Percentiles rank a stretch among this genome's conserved stretches.
These are phyloP conservation scores for Calonectria naviculata DNA, from an alignment of 2,329 filamentous ascomycete genomes.

Conservation along the genomic window DNA sequence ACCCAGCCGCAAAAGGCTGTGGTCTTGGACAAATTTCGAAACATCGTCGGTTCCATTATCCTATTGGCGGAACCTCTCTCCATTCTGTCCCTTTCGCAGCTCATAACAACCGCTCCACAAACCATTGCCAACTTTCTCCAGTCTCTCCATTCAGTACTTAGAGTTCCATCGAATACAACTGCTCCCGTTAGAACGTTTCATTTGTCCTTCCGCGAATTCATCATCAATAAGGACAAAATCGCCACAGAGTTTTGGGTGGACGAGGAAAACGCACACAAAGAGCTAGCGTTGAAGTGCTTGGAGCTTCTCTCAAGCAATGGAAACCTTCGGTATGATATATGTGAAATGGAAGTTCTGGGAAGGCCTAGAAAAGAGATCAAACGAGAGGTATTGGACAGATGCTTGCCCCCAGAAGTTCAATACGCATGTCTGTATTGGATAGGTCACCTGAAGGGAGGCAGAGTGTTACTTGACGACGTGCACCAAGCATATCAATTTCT, in stretches of 20 bases:
- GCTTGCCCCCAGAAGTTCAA: constrained; percentile 27
- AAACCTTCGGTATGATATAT: constrained; percentile 42
- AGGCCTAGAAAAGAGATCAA: background rate
- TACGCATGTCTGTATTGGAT: constrained; percentile 50
- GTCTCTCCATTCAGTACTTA: constrained; percentile 48
- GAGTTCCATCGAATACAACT: constrained; percentile 36
- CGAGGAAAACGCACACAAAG: background rate
- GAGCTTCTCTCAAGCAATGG: constrained; percentile 14
- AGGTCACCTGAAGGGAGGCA: constrained; percentile 43
- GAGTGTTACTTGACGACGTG: constrained; percentile 38
- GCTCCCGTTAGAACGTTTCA: constrained; percentile 46
- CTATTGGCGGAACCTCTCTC: constrained; percentile 46
- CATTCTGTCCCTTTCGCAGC: constrained; percentile 32
- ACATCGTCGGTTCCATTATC: constrained; percentile 46
- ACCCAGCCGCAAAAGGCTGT: background rate
- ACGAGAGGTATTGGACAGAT: constrained; percentile 30
- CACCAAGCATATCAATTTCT: constrained; percentile 27
- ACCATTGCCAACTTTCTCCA: constrained; percentile 36
- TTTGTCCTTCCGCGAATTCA: constrained; percentile 50
- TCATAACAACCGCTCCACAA: constrained; percentile 36
- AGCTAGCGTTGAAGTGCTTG: constrained; percentile 10
- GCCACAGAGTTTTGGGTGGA: constrained; percentile 29
- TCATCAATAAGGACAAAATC: constrained; percentile 37
- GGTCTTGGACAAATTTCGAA: constrained; percentile 26
- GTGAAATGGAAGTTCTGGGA: constrained; percentile 21